Evolutionary conservation across 2,329 filamentous ascomycete genomes (phyloP).

Genomic region (Epichloe festucae): DNA sequence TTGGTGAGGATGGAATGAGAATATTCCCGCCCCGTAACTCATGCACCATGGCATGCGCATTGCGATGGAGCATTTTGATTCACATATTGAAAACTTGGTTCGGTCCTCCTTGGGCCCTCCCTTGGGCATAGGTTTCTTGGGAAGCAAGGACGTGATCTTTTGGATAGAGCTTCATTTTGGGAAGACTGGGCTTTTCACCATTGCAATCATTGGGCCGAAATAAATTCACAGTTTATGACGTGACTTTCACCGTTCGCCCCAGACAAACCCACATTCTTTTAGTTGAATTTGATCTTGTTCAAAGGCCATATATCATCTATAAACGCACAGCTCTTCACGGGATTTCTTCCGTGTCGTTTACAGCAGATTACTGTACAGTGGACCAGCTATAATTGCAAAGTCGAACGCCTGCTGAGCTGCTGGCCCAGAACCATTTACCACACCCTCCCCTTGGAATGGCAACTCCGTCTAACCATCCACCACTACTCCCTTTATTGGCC

Average conservation of each 20-base stretch:
- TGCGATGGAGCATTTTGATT: background rate
- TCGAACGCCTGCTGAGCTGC: conserved; percentile 1
- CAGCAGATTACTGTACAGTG: conserved; percentile 20
- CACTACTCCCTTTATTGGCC: conserved; percentile 20
- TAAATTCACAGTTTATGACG: background rate
- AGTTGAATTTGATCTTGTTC: background rate
- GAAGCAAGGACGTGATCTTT: background rate
- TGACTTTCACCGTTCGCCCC: too few species aligned
- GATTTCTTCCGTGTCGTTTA: background rate
- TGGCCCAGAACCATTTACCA: background rate
- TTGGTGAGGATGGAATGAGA: conserved; percentile 29
- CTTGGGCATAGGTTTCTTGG: background rate
- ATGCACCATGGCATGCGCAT: background rate
- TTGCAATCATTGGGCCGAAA: background rate
- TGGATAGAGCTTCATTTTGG: background rate
- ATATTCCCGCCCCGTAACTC: too few species aligned
- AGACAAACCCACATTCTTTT: background rate
- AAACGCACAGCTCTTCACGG: conserved; percentile 8
- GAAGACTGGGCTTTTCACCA: background rate
- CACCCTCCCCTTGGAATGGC: background rate
- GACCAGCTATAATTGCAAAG: conserved; percentile 7
- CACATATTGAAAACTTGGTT: too few species aligned
- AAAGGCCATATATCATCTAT: conserved; percentile 17
- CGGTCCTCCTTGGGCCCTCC: background rate
- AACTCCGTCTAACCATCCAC: background rate